These are phyloP conservation scores for Graphilbum ipis-grandicollis DNA, from an alignment of 2,329 filamentous ascomycete species.

Conservation along the genomic window DNA sequence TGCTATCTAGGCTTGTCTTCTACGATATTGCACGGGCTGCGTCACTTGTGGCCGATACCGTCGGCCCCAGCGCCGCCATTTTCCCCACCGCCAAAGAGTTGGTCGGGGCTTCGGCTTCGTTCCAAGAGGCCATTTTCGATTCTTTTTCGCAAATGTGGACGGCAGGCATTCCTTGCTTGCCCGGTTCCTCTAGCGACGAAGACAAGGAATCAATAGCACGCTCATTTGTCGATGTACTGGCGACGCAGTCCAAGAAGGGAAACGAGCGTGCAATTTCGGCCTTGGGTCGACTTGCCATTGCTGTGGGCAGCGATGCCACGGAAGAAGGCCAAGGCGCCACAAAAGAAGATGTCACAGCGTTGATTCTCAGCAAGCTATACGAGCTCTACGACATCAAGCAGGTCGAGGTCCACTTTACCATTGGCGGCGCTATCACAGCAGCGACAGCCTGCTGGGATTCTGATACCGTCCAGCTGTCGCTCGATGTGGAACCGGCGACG, in stretches of 20 bases:
- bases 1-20: constrained; percentile 26
- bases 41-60: neutral
- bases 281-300: constrained; percentile 57
- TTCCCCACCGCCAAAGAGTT: constrained; percentile 9
- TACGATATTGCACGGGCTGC: constrained; percentile 14
- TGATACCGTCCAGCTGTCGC: constrained; percentile 52
- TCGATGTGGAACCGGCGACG: constrained; percentile 50
- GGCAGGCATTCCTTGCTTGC: constrained; percentile 20
- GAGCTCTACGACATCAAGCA: constrained; percentile 69
- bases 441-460: constrained; percentile 71
- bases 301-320: constrained; percentile 13
- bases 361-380: constrained; percentile 53
- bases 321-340: constrained; percentile 3
- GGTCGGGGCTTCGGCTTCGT: constrained; percentile 12
- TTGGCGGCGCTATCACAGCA: constrained; percentile 75
- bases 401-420: constrained; percentile 74
- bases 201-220: constrained; percentile 3
- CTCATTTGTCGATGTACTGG: constrained; percentile 42
- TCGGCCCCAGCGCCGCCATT: too few relatives aligned
- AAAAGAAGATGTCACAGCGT: constrained; percentile 17
- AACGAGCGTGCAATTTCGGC: constrained; percentile 70
- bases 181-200: constrained; percentile 6
- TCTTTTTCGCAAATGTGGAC: constrained; percentile 25
- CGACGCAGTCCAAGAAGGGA: constrained; percentile 55
- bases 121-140: constrained; percentile 27